Conservation (phyloP, 2,329 filamentous ascomycete species). For the Trichocomaceae sp. region DNA sequence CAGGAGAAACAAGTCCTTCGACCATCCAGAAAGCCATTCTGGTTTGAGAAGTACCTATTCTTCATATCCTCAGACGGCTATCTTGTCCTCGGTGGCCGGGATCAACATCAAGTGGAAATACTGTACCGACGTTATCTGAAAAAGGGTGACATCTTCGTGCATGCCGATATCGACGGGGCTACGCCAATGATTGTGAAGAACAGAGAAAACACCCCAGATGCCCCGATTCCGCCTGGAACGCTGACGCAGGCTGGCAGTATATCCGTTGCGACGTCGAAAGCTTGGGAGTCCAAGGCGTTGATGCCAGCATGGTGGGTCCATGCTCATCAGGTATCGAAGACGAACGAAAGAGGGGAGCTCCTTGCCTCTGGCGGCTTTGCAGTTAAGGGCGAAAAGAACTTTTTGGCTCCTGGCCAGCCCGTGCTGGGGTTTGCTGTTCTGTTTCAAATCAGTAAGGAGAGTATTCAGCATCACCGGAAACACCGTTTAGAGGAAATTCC, state of each 20-base stretch:
- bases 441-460: constrained; percentile 84
- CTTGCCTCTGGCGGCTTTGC: constrained; percentile 71
- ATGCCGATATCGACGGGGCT: constrained; percentile 81
- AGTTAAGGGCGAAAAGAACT: constrained; percentile 82
- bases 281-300: constrained; percentile 93
- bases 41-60: constrained; percentile 97
- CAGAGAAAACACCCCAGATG: constrained; percentile 65
- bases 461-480: constrained; percentile 71
- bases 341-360: constrained; percentile 70
- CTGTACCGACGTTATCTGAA: constrained; percentile 81
- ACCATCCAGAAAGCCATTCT: constrained; percentile 73
- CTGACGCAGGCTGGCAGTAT: constrained; percentile 83
- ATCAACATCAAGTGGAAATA: constrained; percentile 82
- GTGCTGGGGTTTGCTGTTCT: constrained; percentile 80
- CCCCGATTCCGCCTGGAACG: constrained; percentile 85
- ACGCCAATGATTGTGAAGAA: constrained; percentile 88
- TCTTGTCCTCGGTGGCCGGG: constrained; percentile 74
- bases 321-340: constrained; percentile 84
- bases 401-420: constrained; percentile 77
- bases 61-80: constrained; percentile 96
- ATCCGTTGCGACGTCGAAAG: constrained; percentile 75
- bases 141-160: constrained; percentile 86
- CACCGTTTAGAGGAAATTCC: constrained; percentile 49
- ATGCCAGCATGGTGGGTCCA: constrained; percentile 97
- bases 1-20: constrained; percentile 84